Percentiles rank a stretch among this genome's conserved stretches.
phyloP scores from a whole-genome alignment of 306 rosid genomes.

The Rosa rugosa region DNA sequence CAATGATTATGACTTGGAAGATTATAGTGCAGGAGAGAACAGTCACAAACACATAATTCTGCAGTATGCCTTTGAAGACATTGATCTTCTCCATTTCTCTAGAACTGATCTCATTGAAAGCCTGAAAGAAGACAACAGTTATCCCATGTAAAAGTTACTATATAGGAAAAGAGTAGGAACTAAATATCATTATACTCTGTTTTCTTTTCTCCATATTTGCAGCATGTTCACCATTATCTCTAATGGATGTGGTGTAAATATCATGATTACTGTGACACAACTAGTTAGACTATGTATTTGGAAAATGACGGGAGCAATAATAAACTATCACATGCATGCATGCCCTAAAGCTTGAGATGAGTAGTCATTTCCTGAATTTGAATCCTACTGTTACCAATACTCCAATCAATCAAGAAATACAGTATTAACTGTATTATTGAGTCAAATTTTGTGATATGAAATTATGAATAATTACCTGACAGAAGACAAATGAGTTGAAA shows the following conservation, averaged over 20 bases:
- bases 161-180: background rate
- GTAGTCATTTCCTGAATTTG: background rate
- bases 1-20: constrained; percentile 83
- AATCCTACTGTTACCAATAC: background rate
- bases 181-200: background rate
- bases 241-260: background rate
- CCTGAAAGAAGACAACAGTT: constrained; percentile 48
- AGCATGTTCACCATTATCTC: background rate
- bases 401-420: background rate
- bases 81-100: constrained; percentile 98
- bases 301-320: background rate
- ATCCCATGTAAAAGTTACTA: background rate
- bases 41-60: constrained; percentile 75
- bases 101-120: constrained; percentile 92
- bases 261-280: background rate
- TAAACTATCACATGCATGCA: background rate
- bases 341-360: background rate
- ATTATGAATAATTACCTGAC: constrained; percentile 66
- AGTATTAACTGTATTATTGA: background rate
- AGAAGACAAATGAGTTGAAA: constrained; percentile 94
- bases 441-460: constrained; percentile 7
- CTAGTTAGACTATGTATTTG: background rate
- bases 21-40: constrained; percentile 70
- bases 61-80: constrained; percentile 73
- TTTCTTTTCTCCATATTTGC: background rate